Percentiles rank a stretch among this genome's conserved stretches.
phyloP scores from a whole-genome alignment of 1,139 yeast genomes.

The Hyphopichia khmerensis region DNA sequence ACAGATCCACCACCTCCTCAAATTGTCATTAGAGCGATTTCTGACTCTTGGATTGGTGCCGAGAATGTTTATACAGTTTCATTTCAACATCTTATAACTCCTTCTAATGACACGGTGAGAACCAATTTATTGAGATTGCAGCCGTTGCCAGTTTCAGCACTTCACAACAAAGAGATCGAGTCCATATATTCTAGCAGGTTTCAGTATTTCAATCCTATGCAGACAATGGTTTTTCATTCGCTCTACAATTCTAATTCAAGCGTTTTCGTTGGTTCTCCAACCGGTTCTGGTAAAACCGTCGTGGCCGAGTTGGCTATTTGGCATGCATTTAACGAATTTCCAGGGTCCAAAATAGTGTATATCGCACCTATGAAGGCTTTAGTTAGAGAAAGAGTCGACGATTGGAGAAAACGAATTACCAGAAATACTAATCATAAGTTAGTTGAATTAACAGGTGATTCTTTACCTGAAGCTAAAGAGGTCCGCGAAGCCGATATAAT shows the following conservation, averaged over 20 bases:
- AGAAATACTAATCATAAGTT: conserved; percentile 62
- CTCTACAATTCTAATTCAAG: conserved; percentile 76
- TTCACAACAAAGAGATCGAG: conserved; percentile 69
- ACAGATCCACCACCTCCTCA: conserved; percentile 89
- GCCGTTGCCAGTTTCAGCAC: conserved; percentile 82
- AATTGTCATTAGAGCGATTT: conserved; percentile 70
- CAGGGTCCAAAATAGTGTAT: conserved; percentile 84
- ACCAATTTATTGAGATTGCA: conserved; percentile 78
- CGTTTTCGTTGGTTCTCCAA: conserved; percentile 95
- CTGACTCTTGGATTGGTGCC: conserved; percentile 90
- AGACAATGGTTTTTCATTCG: conserved; percentile 93
- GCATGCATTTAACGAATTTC: conserved; percentile 84
- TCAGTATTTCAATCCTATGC: conserved; percentile 96
- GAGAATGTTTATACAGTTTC: conserved; percentile 78
- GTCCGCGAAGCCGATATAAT: conserved; percentile 90
- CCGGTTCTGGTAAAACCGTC: conserved; percentile 97
- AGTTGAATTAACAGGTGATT: conserved; percentile 96
- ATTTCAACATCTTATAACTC: conserved; percentile 86
- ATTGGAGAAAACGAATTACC: conserved; percentile 79
- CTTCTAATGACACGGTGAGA: conserved; percentile 81
- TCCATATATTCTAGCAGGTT: conserved; percentile 64
- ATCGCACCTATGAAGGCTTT: conserved; percentile 99
- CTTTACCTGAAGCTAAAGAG: conserved; percentile 83
- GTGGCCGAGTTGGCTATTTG: conserved; percentile 97
- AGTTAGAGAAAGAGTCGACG: conserved; percentile 94